A percentile compares a stretch with the other conserved stretches of the same genome.
Conservation (phyloP, 805 yeast species). For the Phaffomyces antillensis region DNA sequence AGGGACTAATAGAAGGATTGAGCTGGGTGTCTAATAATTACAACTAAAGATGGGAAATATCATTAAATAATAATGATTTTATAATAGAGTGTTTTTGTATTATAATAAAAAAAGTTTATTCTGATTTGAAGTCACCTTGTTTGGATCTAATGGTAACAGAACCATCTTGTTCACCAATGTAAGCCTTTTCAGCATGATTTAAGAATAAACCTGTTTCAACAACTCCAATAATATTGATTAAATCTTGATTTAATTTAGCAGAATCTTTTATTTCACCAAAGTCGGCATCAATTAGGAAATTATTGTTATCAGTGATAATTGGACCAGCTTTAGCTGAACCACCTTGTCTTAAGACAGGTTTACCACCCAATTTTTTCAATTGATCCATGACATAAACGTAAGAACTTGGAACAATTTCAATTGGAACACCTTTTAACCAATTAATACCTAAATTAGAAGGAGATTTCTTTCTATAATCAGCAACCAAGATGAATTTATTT, state of each 20-base stretch:
- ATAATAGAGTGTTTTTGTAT: background rate
- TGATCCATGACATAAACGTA: conserved; percentile 69
- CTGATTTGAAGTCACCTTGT: conserved; percentile 15
- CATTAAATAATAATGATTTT: too few species aligned
- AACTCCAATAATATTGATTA: conserved; percentile 81
- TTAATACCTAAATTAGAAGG: conserved; percentile 57
- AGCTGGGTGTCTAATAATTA: conserved; percentile 76
- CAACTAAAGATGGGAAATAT: background rate
- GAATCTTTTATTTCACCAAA: conserved; percentile 67
- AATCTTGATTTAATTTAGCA: conserved; percentile 47
- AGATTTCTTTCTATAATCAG: conserved; percentile 84
- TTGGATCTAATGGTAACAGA: conserved; percentile 32
- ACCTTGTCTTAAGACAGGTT: conserved; percentile 71
- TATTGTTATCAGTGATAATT: conserved; percentile 90
- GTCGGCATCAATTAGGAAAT: conserved; percentile 87
- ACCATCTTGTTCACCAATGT: conserved; percentile 86
- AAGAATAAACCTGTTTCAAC: conserved; percentile 93
- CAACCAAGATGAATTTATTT: conserved; percentile 73
- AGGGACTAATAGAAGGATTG: conserved; percentile 81
- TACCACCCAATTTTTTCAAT: conserved; percentile 53
- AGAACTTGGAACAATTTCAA: conserved; percentile 89
- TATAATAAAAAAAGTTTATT: background rate
- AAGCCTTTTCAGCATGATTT: conserved; percentile 63
- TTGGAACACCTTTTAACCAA: conserved; percentile 92
- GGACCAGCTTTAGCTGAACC: conserved; percentile 95